Evolutionary conservation across 176 grass and related monocot genomes (phyloP), one percentile per base, ranked within the genome.

Genomic region (Aegilops sharonensis): DNA sequence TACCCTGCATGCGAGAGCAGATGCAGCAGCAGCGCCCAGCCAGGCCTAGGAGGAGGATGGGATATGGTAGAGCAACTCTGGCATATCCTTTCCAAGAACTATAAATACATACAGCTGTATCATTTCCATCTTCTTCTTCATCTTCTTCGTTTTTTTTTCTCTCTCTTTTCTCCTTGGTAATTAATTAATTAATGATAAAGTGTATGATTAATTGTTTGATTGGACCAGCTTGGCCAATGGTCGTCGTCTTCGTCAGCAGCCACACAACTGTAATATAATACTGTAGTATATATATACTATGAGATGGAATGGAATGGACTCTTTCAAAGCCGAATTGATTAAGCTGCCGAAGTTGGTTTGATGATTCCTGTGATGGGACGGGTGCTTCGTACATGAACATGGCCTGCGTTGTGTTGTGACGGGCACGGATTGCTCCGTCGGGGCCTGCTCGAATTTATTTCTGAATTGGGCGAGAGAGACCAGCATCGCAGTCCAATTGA

Each of bases 271-370:
- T 83, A 83, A 63, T 72, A 85, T 85, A 81, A 20, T 54, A 54
- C 15, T 9, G 1, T 32, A 7, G 11, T 74, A 48, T 48, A 48
- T 48, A 48, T 74, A 54, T 54, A 54, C 50, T 18, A 52, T 52
- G 47, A 0, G 5, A 56, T 56, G 56, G 18, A 59, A 21, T 59
- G 56, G 7, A 56, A 56, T 43, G 61, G 36, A 61, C 60, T 20
- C 59, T 42, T 64, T 64, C 84, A 72, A 32, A 54, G 39, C 72
- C 20, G 80, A 60, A 86, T 84, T 91, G 18, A 91, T 68, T 63
- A 81, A 85, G 85, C 85, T 85, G 85, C 48, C 60, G 17, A 85
- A 88, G 85, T 81, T 91, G 81, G 85, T 81, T 63, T 91, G 81
- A 62, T 76, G 81, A 39, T 76, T 69, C 14, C 4, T 75, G 11